Percentiles rank a stretch among this genome's conserved stretches.
These are phyloP conservation scores for Pistacia atlantica DNA, from an alignment of 345 rosid species.

Conservation along the genomic window DNA sequence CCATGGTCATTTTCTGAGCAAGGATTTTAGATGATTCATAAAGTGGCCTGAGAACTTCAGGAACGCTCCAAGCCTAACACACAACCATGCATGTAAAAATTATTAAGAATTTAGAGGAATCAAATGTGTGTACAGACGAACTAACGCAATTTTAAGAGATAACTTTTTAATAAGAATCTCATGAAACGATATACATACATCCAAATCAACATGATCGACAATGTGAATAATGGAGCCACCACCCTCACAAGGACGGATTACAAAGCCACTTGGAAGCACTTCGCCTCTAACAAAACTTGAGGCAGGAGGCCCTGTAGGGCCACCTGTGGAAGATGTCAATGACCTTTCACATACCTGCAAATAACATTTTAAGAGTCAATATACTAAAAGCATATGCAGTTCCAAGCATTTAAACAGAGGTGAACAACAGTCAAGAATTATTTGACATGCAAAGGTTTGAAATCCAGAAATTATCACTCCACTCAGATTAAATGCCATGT, in stretches of 20 bases:
- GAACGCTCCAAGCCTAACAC: slow-evolving; percentile 81
- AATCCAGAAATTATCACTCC: not conserved
- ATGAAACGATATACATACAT: slow-evolving; percentile 50
- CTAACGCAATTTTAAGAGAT: not conserved
- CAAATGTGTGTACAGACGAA: not conserved
- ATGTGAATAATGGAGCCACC: slow-evolving; percentile 94
- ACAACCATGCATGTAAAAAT: not conserved
- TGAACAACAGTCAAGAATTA: not conserved
- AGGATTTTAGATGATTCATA: slow-evolving; percentile 92
- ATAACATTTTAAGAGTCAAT: slow-evolving; percentile 1
- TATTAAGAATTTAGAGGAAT: slow-evolving; percentile 2
- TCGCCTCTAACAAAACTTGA: slow-evolving; percentile 86
- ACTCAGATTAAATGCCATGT: not conserved
- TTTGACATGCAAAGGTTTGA: not conserved
- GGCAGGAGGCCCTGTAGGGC: slow-evolving; percentile 76
- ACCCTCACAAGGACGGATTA: slow-evolving; percentile 93
- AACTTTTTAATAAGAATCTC: not conserved
- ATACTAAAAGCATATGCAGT: not conserved
- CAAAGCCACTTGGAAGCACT: slow-evolving; percentile 89
- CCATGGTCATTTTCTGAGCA: slow-evolving; percentile 92
- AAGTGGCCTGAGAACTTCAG: slow-evolving; percentile 94
- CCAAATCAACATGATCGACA: slow-evolving; percentile 95
- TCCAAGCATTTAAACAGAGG: not conserved
- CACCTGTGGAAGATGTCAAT: slow-evolving; percentile 76
- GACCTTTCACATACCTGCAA: slow-evolving; percentile 93